These are phyloP conservation scores for Calonectria pseudoreteaudii DNA, from an alignment of 2,329 filamentous ascomycete species.

Conservation along the genomic window DNA sequence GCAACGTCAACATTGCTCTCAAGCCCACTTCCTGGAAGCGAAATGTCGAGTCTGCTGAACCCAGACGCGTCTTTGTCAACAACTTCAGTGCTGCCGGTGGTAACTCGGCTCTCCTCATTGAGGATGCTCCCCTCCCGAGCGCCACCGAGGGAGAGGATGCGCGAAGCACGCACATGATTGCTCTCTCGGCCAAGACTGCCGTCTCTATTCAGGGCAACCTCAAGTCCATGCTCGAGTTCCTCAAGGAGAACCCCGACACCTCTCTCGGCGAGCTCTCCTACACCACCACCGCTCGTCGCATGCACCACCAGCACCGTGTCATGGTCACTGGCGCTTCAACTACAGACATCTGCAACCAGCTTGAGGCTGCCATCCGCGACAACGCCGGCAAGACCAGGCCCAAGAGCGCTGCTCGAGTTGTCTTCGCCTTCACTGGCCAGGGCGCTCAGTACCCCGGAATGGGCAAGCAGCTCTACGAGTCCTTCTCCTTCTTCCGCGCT, in stretches of 20 bases:
- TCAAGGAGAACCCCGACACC: conserved; percentile 52
- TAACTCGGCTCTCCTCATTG: conserved; percentile 75
- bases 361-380: conserved; percentile 19
- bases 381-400: conserved; percentile 25
- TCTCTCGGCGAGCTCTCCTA: conserved; percentile 62
- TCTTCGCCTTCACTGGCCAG: conserved; percentile 60
- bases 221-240: conserved; percentile 51
- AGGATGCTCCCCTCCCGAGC: conserved; percentile 58
- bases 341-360: conserved; percentile 17
- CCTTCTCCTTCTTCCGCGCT: conserved; percentile 46
- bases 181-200: conserved; percentile 19
- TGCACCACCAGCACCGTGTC: conserved; percentile 59
- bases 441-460: conserved; percentile 51
- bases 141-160: conserved; percentile 54
- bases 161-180: conserved; percentile 44
- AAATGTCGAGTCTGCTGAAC: conserved; percentile 47
- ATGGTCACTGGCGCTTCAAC: neutral
- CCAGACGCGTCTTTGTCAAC: conserved; percentile 68
- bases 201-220: conserved; percentile 42
- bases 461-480: conserved; percentile 48
- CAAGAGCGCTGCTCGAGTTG: conserved; percentile 28
- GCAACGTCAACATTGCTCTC: conserved; percentile 64
- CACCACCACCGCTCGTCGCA: conserved; percentile 48
- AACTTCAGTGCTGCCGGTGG: conserved; percentile 80
- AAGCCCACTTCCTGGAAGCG: conserved; percentile 61